Percentiles rank a stretch among this genome's conserved stretches.
Conservation (phyloP, 2,329 filamentous ascomycete species). For the Coniochaeta sp. region DNA sequence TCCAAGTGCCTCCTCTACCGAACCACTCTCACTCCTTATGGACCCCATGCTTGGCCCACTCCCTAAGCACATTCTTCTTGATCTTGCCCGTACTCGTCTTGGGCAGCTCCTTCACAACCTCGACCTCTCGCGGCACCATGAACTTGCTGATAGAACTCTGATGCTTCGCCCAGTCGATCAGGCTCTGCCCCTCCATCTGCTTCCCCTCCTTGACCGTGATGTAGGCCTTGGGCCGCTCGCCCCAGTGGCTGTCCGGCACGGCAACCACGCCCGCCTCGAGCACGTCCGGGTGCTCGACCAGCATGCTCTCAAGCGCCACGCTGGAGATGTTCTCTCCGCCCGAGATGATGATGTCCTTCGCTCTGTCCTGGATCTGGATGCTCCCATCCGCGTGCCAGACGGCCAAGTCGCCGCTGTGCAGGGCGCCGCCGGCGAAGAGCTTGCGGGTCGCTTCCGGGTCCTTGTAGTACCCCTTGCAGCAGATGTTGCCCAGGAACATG, state of each 20-base stretch:
- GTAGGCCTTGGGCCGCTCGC: slow-evolving; percentile 91
- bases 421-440: slow-evolving; percentile 77
- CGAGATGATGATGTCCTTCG: slow-evolving; percentile 97
- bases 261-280: slow-evolving; percentile 89
- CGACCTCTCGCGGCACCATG: slow-evolving; percentile 70
- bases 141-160: slow-evolving; percentile 79
- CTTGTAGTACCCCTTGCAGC: slow-evolving; percentile 85
- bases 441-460: slow-evolving; percentile 79
- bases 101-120: slow-evolving; percentile 79
- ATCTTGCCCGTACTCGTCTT: slow-evolving; percentile 98
- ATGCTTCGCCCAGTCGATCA: slow-evolving; percentile 82
- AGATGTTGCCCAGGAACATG: slow-evolving; percentile 86
- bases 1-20: not conserved
- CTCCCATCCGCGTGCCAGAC: slow-evolving; percentile 90
- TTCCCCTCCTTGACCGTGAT: slow-evolving; percentile 71
- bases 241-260: slow-evolving; percentile 84
- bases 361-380: slow-evolving; percentile 84
- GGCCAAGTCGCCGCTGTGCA: slow-evolving; percentile 87
- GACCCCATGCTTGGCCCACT: slow-evolving; percentile 61
- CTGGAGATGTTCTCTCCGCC: slow-evolving; percentile 97
- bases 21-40: not conserved
- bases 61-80: slow-evolving; percentile 85
- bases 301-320: slow-evolving; percentile 83
- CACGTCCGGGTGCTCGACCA: slow-evolving; percentile 80
- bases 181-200: slow-evolving; percentile 50